Percentiles rank a stretch among this genome's conserved stretches.
These are phyloP conservation scores for Ceraceosorus guamensis DNA, from an alignment of 1,284 basidiomycete genomes.

Conservation along the genomic window DNA sequence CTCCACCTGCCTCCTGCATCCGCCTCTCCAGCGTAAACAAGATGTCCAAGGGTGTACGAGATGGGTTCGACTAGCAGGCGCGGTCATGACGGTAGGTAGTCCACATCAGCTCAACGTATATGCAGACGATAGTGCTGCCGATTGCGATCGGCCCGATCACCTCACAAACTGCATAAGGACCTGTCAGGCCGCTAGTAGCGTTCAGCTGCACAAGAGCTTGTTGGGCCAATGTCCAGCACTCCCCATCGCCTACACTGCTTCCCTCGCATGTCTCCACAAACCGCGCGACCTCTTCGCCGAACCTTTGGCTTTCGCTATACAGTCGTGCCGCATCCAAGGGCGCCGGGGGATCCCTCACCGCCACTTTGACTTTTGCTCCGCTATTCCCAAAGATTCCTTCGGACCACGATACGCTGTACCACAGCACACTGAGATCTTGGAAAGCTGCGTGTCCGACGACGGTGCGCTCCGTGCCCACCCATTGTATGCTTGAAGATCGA, in stretches of 20 bases:
- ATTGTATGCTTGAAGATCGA: too few relatives aligned
- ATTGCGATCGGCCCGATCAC: too few relatives aligned
- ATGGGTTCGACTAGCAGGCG: slow-evolving; percentile 2
- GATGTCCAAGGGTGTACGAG: slow-evolving; percentile 7
- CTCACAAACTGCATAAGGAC: too few relatives aligned
- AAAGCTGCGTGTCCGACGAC: neutral
- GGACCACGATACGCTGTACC: too few relatives aligned
- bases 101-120: too few relatives aligned
- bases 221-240: slow-evolving; percentile 11
- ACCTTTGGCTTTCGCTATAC: neutral
- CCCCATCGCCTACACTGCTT: slow-evolving; percentile 7
- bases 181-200: too few relatives aligned
- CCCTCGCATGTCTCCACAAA: slow-evolving; percentile 3
- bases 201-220: slow-evolving; percentile 6
- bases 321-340: slow-evolving; percentile 2
- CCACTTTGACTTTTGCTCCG: neutral
- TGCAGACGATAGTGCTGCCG: too few relatives aligned
- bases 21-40: slow-evolving; percentile 7
- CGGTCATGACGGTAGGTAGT: too few relatives aligned
- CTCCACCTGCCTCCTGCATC: slow-evolving; percentile 9
- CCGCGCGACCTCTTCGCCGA: slow-evolving; percentile 7
- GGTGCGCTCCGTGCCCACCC: neutral
- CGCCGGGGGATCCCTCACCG: neutral
- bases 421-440: slow-evolving; percentile 1
- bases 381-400: too few relatives aligned